Evolutionary conservation across 148 eudicot genomes (phyloP).

Genomic region (Diospyros kaki): DNA sequence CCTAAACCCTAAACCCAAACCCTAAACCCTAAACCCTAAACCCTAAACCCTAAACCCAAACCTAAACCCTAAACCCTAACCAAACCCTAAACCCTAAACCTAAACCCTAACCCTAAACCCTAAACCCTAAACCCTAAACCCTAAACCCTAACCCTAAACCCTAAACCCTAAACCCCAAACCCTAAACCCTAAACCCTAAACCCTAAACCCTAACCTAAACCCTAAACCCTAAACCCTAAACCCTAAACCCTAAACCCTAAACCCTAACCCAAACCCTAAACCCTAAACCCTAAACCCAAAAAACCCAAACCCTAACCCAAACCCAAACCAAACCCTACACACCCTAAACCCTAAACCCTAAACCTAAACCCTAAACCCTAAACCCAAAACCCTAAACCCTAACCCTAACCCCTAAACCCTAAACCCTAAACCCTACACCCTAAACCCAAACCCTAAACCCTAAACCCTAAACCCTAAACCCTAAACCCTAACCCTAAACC

Average conservation of each 20-base stretch:
- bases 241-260: slow-evolving; percentile 8
- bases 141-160: slow-evolving; percentile 11
- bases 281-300: too few relatives aligned
- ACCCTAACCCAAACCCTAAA: slow-evolving; percentile 11
- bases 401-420: too few relatives aligned
- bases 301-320: slow-evolving; percentile 10
- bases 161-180: too few relatives aligned
- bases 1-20: slow-evolving; percentile 1
- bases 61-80: slow-evolving; percentile 12
- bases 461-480: slow-evolving; percentile 15
- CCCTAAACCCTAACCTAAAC: too few relatives aligned
- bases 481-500: slow-evolving; percentile 13
- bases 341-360: slow-evolving; percentile 10
- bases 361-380: slow-evolving; percentile 12
- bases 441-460: slow-evolving; percentile 10
- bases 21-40: too few relatives aligned
- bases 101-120: slow-evolving; percentile 14
- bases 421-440: too few relatives aligned
- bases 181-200: too few relatives aligned
- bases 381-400: too few relatives aligned
- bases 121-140: slow-evolving; percentile 9
- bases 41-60: slow-evolving; percentile 4
- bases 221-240: too few relatives aligned
- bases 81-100: too few relatives aligned
- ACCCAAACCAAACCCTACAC: slow-evolving; percentile 10